Conservation (phyloP, 2,329 filamentous ascomycete genomes). For the Sporothrix mexicana region DNA sequence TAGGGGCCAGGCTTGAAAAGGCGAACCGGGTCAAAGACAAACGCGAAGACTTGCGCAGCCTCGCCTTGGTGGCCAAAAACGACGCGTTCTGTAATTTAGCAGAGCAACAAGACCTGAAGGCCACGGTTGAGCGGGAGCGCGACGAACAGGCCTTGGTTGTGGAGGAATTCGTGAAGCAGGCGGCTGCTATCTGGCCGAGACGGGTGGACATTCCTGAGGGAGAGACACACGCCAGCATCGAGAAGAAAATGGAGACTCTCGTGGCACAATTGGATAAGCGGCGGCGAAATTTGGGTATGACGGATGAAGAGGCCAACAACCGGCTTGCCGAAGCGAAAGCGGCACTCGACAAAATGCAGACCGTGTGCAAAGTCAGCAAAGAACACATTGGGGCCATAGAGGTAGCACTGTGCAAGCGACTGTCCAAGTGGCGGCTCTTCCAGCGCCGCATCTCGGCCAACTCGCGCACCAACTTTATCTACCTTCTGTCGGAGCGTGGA, state of each 20-base stretch:
- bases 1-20: constrained; percentile 59
- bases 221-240: constrained; percentile 65
- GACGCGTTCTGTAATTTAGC: constrained; percentile 59
- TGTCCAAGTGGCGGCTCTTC: constrained; percentile 79
- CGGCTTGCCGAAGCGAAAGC: constrained; percentile 50
- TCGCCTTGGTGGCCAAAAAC: constrained; percentile 68
- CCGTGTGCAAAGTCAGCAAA: constrained; percentile 53
- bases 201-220: constrained; percentile 68
- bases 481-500: constrained; percentile 84
- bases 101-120: constrained; percentile 53
- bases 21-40: constrained; percentile 59
- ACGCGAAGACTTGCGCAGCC: constrained; percentile 55
- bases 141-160: constrained; percentile 57
- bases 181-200: constrained; percentile 56
- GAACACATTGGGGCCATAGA: constrained; percentile 54
- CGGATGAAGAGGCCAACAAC: constrained; percentile 68
- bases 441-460: constrained; percentile 84
- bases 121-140: constrained; percentile 53
- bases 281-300: constrained; percentile 64
- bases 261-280: constrained; percentile 63
- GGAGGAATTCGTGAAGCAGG: constrained; percentile 60
- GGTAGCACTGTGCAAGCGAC: constrained; percentile 69
- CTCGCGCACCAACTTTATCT: constrained; percentile 84
- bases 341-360: constrained; percentile 50
- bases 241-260: constrained; percentile 61